Conservation (phyloP, 495 filamentous ascomycete genomes). For the Talaromyces borbonicus region DNA sequence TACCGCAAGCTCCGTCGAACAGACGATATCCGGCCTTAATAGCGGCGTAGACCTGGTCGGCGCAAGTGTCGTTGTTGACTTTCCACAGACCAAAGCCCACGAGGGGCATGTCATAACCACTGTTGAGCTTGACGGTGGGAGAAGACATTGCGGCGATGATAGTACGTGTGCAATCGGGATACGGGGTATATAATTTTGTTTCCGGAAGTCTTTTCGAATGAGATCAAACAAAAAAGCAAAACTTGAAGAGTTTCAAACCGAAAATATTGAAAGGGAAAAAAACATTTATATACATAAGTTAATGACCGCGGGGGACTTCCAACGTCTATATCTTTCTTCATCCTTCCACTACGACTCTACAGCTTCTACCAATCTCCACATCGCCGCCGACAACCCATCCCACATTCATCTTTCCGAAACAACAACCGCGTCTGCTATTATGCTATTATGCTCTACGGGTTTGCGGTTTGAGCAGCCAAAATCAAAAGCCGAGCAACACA, state of each 20-base stretch:
- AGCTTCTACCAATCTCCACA: too few relatives aligned
- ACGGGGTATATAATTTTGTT: neutral
- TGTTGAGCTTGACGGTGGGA: constrained; percentile 62
- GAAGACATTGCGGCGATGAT: constrained; percentile 4
- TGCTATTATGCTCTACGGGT: too few relatives aligned
- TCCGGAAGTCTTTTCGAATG: too few relatives aligned
- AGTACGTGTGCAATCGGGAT: neutral
- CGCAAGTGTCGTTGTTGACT: constrained; percentile 65
- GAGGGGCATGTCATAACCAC: constrained; percentile 75
- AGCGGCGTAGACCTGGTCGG: constrained; percentile 77
- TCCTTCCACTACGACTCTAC: too few relatives aligned
- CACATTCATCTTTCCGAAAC: neutral
- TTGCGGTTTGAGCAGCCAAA: too few relatives aligned
- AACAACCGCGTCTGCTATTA: too few relatives aligned
- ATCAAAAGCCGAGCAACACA: neutral
- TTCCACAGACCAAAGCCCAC: constrained; percentile 83
- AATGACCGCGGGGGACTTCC: neutral
- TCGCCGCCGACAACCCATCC: neutral
- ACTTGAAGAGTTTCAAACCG: neutral
- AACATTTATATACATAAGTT: neutral
- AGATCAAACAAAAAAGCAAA: neutral
- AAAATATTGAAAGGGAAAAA: neutral
- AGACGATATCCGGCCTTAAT: constrained; percentile 83
- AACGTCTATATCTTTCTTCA: constrained; percentile 3
- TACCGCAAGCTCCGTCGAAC: constrained; percentile 82